Conservation (phyloP, 1,284 basidiomycete species). For the Leccinum subrobustum region DNA sequence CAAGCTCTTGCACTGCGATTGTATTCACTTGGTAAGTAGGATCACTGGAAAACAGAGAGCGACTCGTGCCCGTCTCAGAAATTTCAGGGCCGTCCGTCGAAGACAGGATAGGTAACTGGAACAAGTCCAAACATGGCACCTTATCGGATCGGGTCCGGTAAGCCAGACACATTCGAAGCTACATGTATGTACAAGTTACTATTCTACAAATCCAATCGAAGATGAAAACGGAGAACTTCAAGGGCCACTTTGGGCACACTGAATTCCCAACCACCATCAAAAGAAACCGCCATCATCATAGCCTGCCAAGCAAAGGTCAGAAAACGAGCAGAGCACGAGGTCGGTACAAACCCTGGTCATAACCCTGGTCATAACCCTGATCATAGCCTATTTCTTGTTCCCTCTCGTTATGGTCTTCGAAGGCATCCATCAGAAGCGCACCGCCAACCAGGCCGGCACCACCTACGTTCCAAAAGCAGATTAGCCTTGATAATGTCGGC, state of each 20-base stretch:
- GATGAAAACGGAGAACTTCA: background rate
- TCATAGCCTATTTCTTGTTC: conserved; percentile 40
- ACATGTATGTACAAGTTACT: conserved; percentile 11
- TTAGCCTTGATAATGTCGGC: conserved; percentile 5
- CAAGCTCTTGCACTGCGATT: background rate
- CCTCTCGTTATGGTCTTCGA: conserved; percentile 44
- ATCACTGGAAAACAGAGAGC: background rate
- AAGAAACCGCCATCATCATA: conserved; percentile 7
- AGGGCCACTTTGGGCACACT: background rate
- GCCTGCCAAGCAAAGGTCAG: conserved; percentile 21
- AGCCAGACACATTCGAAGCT: background rate
- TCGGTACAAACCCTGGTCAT: background rate
- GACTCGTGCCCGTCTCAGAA: background rate
- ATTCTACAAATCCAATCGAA: conserved; percentile 20
- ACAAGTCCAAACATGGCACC: background rate
- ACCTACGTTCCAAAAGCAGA: conserved; percentile 33
- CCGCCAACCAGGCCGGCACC: conserved; percentile 63
- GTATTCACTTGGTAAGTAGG: background rate
- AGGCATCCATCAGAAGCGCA: conserved; percentile 48
- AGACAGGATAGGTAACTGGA: background rate
- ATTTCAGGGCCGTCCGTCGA: background rate
- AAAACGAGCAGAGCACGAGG: background rate
- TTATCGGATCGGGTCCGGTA: background rate
- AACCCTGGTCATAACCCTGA: background rate
- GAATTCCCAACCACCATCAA: conserved; percentile 5